Conservation (phyloP, 2,329 filamentous ascomycete species). For the Botrytis aclada region DNA sequence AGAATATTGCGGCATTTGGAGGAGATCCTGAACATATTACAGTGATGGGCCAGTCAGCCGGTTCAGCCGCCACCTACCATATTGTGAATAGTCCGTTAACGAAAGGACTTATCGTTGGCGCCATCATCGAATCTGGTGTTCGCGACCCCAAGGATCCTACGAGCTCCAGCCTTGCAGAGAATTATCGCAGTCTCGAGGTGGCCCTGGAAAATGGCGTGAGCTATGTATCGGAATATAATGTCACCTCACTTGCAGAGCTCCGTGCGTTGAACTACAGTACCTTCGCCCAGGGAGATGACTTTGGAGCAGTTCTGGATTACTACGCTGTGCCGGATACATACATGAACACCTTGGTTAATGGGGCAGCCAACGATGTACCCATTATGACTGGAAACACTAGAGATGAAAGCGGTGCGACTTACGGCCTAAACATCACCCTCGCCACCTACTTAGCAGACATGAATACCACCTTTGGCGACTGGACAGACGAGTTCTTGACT, state of each 20-base stretch:
- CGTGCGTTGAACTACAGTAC: background rate
- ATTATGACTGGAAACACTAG: conserved; percentile 39
- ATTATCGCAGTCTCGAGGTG: conserved; percentile 22
- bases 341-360: conserved; percentile 20
- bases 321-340: conserved; percentile 30
- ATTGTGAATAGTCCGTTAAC: conserved; percentile 34
- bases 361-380: conserved; percentile 39
- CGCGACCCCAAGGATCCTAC: conserved; percentile 33
- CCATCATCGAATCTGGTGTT: conserved; percentile 34
- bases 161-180: conserved; percentile 26
- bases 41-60: conserved; percentile 44
- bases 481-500: background rate
- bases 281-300: background rate
- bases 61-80: conserved; percentile 44
- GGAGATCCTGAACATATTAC: conserved; percentile 42
- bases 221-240: conserved; percentile 26
- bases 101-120: conserved; percentile 31
- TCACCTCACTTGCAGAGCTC: conserved; percentile 25
- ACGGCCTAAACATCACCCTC: conserved; percentile 37
- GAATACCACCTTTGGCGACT: background rate
- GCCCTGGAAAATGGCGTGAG: conserved; percentile 17
- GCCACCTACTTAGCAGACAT: conserved; percentile 31
- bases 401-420: conserved; percentile 27
- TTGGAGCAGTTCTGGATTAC: conserved; percentile 26
- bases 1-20: conserved; percentile 56